phyloP scores from a whole-genome alignment of 2,329 filamentous ascomycete species.

The Penicillium janthinellum region DNA sequence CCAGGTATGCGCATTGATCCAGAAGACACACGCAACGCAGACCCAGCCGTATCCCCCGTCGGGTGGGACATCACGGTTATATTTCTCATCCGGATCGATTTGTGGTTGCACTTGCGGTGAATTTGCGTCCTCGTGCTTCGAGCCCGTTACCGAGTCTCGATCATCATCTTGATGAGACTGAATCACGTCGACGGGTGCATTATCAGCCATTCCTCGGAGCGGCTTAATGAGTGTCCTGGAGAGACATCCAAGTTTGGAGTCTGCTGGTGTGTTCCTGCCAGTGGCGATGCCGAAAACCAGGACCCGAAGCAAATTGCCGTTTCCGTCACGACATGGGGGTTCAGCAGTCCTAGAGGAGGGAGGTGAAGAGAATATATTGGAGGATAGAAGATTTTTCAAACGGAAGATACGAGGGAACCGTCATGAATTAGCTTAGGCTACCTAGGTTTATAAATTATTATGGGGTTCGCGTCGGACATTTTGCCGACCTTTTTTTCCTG shows the following conservation, averaged over 20 bases:
- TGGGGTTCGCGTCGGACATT: slow-evolving; percentile 17
- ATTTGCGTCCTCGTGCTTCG: slow-evolving; percentile 12
- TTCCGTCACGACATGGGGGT: slow-evolving; percentile 16
- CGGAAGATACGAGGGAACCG: neutral
- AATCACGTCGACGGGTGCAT: slow-evolving; percentile 35
- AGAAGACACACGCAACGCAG: slow-evolving; percentile 56
- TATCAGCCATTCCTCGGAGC: slow-evolving; percentile 32
- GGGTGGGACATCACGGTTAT: slow-evolving; percentile 40
- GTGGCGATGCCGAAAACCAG: slow-evolving; percentile 7
- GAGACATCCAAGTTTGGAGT: neutral
- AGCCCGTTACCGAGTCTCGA: slow-evolving; percentile 10
- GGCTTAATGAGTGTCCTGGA: neutral
- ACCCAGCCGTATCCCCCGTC: slow-evolving; percentile 67
- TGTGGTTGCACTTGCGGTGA: slow-evolving; percentile 11
- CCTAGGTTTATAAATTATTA: slow-evolving; percentile 8
- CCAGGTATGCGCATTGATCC: slow-evolving; percentile 73
- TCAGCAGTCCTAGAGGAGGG: neutral
- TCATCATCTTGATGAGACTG: slow-evolving; percentile 24
- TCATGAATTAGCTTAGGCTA: slow-evolving; percentile 1
- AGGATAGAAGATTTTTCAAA: neutral
- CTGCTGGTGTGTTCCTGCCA: neutral
- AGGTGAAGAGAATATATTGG: neutral
- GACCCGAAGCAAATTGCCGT: slow-evolving; percentile 11
- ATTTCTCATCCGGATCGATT: slow-evolving; percentile 33
- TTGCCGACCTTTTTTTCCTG: slow-evolving; percentile 9